Evolutionary conservation across 495 filamentous ascomycete genomes (phyloP), one percentile per base, ranked within the genome.

Genomic region (Podospora pseudopauciseta): DNA sequence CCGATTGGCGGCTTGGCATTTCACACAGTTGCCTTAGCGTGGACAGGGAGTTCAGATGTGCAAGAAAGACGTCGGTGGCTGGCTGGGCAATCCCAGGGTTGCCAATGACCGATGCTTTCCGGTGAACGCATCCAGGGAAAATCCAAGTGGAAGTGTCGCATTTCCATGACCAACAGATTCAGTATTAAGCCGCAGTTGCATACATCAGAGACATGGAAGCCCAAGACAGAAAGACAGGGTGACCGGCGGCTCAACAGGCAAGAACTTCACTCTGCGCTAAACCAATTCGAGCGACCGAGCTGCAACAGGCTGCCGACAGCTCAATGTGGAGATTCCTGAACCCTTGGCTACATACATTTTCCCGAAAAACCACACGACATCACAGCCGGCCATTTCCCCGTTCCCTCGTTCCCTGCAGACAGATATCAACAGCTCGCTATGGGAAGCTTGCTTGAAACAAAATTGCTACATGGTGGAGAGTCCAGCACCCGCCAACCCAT

Each of bases 61-160:
- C 19, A 60, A 5, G 23, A 60, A 30, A 15, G 58, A 60, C 58
- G 58, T 60, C 58, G 58, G 58, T 60, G 58, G 58, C 58, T 60
- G 58, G 26, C 26, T 15, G 20, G 59, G 20, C 7, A 23, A 23
- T 28, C 5, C 27, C 16, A 18, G 59, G 59, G 23, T 13, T 27
- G 2, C 19, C 59, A 27, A 61, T 26, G 23, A 32, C 27, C 61
- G 61, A 63, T 6, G 20, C 5, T 39, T 61, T 27, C 28, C 59
- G 20, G 20, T 7, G n/a, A 3, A 20, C 13, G 3, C 56, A 58
- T 27, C 56, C 6, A 39, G 11, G 34, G 11, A 57, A 57, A 26
- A 57, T n/a, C 18, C 9, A 20, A 5, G 4, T 15, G n/a, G n/a
- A 5, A 9, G 5, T 23, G 55, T 9, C 18, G n/a, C 23, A 20